phyloP scores from a whole-genome alignment of 2,329 filamentous ascomycete genomes.

The Apiospora phragmitis region DNA sequence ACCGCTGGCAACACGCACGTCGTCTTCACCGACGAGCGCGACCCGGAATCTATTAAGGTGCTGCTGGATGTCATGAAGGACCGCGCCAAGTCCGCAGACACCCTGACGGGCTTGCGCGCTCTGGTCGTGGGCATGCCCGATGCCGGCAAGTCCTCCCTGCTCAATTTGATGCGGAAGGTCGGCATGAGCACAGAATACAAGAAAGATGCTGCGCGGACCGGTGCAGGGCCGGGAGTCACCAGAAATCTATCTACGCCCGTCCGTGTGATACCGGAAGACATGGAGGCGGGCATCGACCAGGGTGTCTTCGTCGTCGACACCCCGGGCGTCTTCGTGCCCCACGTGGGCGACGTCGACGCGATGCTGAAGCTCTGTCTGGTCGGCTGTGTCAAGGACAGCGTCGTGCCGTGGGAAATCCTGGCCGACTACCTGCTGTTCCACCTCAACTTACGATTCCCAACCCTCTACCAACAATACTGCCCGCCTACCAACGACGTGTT shows the following conservation, averaged over 20 bases:
- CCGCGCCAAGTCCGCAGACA: constrained; percentile 50
- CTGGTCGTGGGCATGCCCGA: constrained; percentile 98
- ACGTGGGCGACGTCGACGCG: constrained; percentile 77
- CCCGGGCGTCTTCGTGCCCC: constrained; percentile 92
- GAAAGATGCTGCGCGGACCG: constrained; percentile 75
- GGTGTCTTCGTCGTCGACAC: constrained; percentile 89
- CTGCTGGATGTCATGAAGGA: constrained; percentile 51
- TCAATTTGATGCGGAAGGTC: constrained; percentile 76
- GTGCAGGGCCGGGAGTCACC: constrained; percentile 86
- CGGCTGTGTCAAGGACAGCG: constrained; percentile 85
- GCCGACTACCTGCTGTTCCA: constrained; percentile 90
- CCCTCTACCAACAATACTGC: constrained; percentile 62
- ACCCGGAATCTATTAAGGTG: constrained; percentile 32
- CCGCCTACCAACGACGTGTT: constrained; percentile 82
- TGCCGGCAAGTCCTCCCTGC: constrained; percentile 91
- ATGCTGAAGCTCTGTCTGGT: constrained; percentile 97
- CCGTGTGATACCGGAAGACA: constrained; percentile 58
- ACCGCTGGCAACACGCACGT: constrained; percentile 21
- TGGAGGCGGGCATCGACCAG: constrained; percentile 41
- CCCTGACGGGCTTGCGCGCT: constrained; percentile 78
- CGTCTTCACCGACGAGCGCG: constrained; percentile 47
- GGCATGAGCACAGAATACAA: constrained; percentile 62
- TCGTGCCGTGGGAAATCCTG: constrained; percentile 75
- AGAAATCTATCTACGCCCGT: constrained; percentile 81
- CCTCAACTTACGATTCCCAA: constrained; percentile 68